Evolutionary conservation across 352 stramenopile genomes (phyloP).

Genomic region (Phytophthora palmivora): DNA sequence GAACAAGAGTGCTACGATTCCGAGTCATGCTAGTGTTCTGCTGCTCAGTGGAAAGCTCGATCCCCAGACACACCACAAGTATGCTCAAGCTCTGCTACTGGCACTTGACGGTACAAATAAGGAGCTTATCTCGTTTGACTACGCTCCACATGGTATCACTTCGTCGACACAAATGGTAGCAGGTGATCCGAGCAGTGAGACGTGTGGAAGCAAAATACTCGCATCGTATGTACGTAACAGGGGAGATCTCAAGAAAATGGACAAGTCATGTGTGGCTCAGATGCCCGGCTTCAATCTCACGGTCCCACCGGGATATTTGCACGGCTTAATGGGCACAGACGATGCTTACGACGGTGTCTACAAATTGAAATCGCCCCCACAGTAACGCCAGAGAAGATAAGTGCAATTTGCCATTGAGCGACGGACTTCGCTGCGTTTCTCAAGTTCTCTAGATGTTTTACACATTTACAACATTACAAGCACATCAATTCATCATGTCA

Average conservation of each 20-base stretch:
- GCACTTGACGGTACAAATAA: constrained; percentile 25
- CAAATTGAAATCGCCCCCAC: no score
- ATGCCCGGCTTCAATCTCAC: constrained; percentile 44
- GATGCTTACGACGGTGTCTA: constrained; percentile 50
- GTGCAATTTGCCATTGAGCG: no score
- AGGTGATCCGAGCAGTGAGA: constrained; percentile 26
- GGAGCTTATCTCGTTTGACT: constrained; percentile 55
- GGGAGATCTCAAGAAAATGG: constrained; percentile 43
- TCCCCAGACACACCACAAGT: constrained; percentile 9
- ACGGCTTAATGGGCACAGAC: constrained; percentile 37
- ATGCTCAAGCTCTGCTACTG: neutral
- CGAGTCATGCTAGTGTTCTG: constrained; percentile 11
- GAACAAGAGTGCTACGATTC: constrained; percentile 11
- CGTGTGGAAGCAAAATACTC: constrained; percentile 55
- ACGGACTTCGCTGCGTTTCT: no score
- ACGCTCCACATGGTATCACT: constrained; percentile 45
- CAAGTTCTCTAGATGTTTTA: no score
- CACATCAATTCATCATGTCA: no score
- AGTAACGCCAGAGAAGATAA: no score
- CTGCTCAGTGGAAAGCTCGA: constrained; percentile 10
- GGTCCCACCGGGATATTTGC: neutral
- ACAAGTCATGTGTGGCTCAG: constrained; percentile 49
- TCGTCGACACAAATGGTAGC: constrained; percentile 37
- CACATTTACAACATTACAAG: no score
- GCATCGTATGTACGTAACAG: constrained; percentile 45